Percentiles rank a stretch among this genome's conserved stretches.
These are phyloP conservation scores for Ganoderma leucocontextum DNA, from an alignment of 1,284 basidiomycete genomes.

Conservation along the genomic window DNA sequence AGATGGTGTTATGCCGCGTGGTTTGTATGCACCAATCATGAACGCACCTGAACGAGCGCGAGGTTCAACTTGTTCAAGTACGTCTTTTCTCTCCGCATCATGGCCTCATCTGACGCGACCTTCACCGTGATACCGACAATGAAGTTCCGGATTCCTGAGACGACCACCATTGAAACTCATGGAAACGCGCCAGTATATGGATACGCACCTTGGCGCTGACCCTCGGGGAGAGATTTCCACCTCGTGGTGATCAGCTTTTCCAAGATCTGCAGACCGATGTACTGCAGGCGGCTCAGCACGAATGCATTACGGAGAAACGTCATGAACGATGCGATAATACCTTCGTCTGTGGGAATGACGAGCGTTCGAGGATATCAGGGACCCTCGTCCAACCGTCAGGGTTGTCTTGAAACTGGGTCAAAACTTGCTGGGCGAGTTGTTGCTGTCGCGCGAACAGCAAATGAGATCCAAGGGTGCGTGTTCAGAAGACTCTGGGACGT, in stretches of 20 bases:
- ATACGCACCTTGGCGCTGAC: constrained; percentile 84
- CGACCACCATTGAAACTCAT: background rate
- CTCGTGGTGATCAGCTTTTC: constrained; percentile 94
- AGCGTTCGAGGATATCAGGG: constrained; percentile 91
- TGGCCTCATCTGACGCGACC: constrained; percentile 88
- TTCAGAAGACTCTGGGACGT: constrained; percentile 16
- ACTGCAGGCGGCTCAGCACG: constrained; percentile 57
- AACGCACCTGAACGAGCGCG: constrained; percentile 88
- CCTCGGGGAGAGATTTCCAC: constrained; percentile 96
- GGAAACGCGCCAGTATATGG: constrained; percentile 19
- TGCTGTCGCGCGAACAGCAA: constrained; percentile 59
- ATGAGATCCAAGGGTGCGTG: background rate
- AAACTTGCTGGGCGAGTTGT: constrained; percentile 89
- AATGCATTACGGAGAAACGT: background rate
- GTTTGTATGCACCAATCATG: background rate
- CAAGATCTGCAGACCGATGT: constrained; percentile 93
- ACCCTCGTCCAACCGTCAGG: constrained; percentile 99
- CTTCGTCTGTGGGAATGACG: constrained; percentile 91
- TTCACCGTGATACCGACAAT: constrained; percentile 95
- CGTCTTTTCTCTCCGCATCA: constrained; percentile 92
- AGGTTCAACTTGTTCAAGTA: constrained; percentile 98
- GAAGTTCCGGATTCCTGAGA: constrained; percentile 93
- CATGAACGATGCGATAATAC: constrained; percentile 49
- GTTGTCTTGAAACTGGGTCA: constrained; percentile 97
- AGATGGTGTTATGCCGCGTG: constrained; percentile 21